Evolutionary conservation across 805 yeast species (phyloP), one percentile per base, ranked within the genome.

Genomic region (Schwanniomyces vanrijiae): DNA sequence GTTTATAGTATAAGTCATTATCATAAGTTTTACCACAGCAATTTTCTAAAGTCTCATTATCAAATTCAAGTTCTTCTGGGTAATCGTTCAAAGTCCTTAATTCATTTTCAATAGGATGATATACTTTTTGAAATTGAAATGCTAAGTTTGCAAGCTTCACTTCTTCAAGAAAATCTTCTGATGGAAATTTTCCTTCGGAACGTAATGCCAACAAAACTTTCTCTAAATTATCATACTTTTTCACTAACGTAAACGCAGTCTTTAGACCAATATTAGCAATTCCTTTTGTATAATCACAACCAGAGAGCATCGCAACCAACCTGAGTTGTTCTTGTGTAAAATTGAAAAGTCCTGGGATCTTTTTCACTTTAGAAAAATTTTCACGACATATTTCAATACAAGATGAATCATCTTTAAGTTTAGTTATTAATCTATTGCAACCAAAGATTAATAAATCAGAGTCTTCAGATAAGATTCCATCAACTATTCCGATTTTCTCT

Each of bases 261-360:
- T 82, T 80, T 8, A 90, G 73, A 0, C 99, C 99, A 13, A 92
- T 75, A 2, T 86, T 85, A 0, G 86, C 79, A 5, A 94, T 73
- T 0, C 99, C 99, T 45, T 82, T 81, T 0, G 97, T 88, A 60
- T 94, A 94, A 64, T 94, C 99, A 68, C 99, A 94, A 0, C 99
- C 99, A n/a, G 96, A 81, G 4, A 94, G 61, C 55, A 91, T 85
- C 1, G 96, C 98, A 66, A 89, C 80, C 37, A 83, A 73, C 40
- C 94, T 74, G 44, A 89, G 63, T 55, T 89, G 88, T 8, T 77
- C 79, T 22, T 69, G 77, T 18, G 76, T 62, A 54, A 84, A 75
- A 5, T 70, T 58, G 0, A 77, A 72, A 35, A 90, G 65, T 6
- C 81, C 77, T 14, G 79, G 77, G 11, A 77, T 64, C 33, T 64